Evolutionary conservation across 345 rosid genomes (phyloP).

Genomic region (Cardamine chenopodiifolia): DNA sequence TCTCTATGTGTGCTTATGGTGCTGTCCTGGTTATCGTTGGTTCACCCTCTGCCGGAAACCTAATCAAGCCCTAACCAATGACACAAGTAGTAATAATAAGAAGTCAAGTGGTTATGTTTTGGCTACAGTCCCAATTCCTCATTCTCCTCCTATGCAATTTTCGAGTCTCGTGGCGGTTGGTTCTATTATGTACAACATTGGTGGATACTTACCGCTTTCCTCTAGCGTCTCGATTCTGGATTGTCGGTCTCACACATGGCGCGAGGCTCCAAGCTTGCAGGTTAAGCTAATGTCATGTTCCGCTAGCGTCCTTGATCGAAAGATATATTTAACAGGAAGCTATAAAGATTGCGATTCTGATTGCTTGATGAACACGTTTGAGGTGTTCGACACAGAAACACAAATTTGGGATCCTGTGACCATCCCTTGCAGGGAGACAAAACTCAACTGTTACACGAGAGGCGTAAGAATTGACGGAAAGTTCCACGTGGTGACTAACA

Average conservation of each 20-base stretch:
- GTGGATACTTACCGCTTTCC: background rate
- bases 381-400: background rate
- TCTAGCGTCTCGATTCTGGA: background rate
- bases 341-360: background rate
- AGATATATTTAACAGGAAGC: background rate
- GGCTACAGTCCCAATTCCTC: background rate
- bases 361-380: background rate
- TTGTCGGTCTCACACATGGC: background rate
- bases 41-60: background rate
- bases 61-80: background rate
- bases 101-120: background rate
- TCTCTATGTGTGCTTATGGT: background rate
- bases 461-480: background rate
- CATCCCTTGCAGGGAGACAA: background rate
- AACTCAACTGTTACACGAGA: background rate
- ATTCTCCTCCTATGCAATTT: background rate
- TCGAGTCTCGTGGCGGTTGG: background rate
- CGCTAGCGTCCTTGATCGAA: background rate
- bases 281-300: background rate
- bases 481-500: background rate
- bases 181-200: slow-evolving; percentile 6
- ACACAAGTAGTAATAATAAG: background rate
- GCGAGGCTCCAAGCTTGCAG: background rate
- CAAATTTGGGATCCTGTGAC: background rate
- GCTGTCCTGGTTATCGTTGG: background rate